These are phyloP conservation scores for Hygrophorus russula DNA, from an alignment of 768 basidiomycete genomes.

Conservation along the genomic window DNA sequence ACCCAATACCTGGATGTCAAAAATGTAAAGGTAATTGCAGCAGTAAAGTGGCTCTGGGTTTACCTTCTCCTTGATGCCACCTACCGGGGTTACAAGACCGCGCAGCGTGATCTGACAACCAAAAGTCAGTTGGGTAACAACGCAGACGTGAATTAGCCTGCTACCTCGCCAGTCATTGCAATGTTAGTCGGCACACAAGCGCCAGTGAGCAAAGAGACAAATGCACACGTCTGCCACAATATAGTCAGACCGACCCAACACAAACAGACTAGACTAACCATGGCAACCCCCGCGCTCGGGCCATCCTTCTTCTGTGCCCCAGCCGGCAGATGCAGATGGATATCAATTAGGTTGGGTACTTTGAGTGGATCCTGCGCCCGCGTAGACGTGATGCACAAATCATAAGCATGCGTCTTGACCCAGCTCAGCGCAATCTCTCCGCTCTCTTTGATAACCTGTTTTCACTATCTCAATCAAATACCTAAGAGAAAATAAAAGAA, in stretches of 20 bases:
- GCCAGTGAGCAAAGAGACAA: slow-evolving; percentile 77
- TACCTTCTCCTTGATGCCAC: slow-evolving; percentile 84
- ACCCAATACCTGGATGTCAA: slow-evolving; percentile 45
- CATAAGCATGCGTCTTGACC: slow-evolving; percentile 81
- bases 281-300: slow-evolving; percentile 82
- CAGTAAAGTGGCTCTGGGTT: neutral
- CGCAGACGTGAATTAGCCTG: slow-evolving; percentile 7
- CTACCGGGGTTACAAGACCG: slow-evolving; percentile 73
- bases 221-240: slow-evolving; percentile 54
- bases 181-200: slow-evolving; percentile 58
- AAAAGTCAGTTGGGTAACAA: neutral
- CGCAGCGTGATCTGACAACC: slow-evolving; percentile 59
- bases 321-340: slow-evolving; percentile 83
- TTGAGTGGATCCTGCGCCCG: slow-evolving; percentile 67
- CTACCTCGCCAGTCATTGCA: slow-evolving; percentile 86
- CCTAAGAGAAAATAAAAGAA: neutral
- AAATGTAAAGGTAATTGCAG: neutral
- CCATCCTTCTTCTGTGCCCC: slow-evolving; percentile 94
- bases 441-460: slow-evolving; percentile 83
- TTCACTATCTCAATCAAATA: neutral
- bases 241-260: neutral
- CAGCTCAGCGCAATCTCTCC: slow-evolving; percentile 86
- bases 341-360: slow-evolving; percentile 59
- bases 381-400: slow-evolving; percentile 61
- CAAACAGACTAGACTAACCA: slow-evolving; percentile 35